Conservation (phyloP, 2,329 filamentous ascomycete species). For the Aspergillus sp. region DNA sequence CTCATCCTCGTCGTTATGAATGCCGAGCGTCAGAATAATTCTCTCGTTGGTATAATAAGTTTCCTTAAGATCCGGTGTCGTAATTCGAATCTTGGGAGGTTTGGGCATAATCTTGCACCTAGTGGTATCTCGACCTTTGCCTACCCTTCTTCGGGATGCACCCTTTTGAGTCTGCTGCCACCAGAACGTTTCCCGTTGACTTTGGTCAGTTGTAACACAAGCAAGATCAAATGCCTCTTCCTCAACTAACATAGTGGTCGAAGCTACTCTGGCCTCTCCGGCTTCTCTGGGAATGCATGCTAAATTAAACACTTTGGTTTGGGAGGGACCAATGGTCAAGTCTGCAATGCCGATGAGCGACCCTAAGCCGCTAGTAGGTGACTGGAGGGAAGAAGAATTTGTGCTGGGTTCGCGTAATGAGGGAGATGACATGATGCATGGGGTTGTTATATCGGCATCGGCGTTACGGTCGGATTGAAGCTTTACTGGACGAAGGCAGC, state of each 20-base stretch:
- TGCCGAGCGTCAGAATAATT: conserved; percentile 62
- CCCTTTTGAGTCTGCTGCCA: conserved; percentile 37
- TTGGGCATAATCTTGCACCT: conserved; percentile 74
- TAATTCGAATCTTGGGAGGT: conserved; percentile 84
- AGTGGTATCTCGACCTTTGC: conserved; percentile 45
- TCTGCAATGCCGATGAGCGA: conserved; percentile 56
- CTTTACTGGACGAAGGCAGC: conserved; percentile 41
- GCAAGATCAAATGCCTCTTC: conserved; percentile 63
- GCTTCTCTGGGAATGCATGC: conserved; percentile 72
- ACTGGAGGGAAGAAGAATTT: conserved; percentile 24
- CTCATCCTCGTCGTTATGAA: conserved; percentile 80
- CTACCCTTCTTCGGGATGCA: conserved; percentile 32
- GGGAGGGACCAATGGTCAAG: conserved; percentile 62
- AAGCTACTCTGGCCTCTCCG: conserved; percentile 66
- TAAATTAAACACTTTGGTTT: conserved; percentile 67
- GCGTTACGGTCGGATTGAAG: conserved; percentile 30
- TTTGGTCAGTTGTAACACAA: conserved; percentile 53
- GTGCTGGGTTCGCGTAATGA: conserved; percentile 29
- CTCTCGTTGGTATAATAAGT: conserved; percentile 84
- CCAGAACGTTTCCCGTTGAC: conserved; percentile 32
- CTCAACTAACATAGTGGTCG: conserved; percentile 59
- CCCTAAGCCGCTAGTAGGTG: conserved; percentile 28
- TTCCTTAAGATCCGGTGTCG: conserved; percentile 55
- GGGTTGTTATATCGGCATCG: conserved; percentile 14
- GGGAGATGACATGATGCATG: conserved; percentile 26